Percentiles rank a stretch among this genome's conserved stretches.
Evolutionary conservation across 192 early-diverging fungal genomes (phyloP).

Genomic region (Coemansia sp.): DNA sequence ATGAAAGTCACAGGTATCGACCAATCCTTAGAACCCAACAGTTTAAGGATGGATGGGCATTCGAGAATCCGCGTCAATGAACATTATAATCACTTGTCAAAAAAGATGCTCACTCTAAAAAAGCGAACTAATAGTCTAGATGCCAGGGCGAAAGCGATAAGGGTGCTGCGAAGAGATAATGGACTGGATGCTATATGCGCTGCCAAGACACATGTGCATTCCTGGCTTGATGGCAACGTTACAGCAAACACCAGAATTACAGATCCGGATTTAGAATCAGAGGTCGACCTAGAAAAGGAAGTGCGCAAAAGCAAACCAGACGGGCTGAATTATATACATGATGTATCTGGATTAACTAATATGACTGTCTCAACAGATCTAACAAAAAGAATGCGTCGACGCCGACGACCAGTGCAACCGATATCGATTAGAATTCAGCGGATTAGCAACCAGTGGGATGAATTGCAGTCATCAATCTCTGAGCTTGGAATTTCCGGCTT

Average conservation of each 20-base stretch:
- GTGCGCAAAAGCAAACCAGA: not conserved
- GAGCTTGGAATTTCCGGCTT: constrained; percentile 10
- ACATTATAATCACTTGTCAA: not conserved
- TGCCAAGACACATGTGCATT: constrained; percentile 3
- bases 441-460: constrained; percentile 26
- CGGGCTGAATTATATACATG: not conserved
- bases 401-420: constrained; percentile 28
- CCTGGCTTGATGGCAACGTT: not conserved
- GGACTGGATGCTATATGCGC: not conserved
- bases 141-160: not conserved
- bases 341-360: not conserved
- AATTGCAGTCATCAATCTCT: constrained; percentile 11
- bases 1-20: too few species aligned
- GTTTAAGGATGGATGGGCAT: not conserved
- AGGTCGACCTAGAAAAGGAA: constrained; percentile 1
- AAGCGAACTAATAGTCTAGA: not conserved
- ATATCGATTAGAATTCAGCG: constrained; percentile 24
- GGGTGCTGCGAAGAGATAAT: not conserved
- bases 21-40: not conserved
- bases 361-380: not conserved
- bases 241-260: not conserved
- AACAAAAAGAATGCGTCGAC: not conserved
- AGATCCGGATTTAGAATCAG: constrained; percentile 9
- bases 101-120: not conserved
- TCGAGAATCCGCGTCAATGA: not conserved